Conservation (phyloP, 2,329 filamentous ascomycete species). For the Cladorrhinum sp. region DNA sequence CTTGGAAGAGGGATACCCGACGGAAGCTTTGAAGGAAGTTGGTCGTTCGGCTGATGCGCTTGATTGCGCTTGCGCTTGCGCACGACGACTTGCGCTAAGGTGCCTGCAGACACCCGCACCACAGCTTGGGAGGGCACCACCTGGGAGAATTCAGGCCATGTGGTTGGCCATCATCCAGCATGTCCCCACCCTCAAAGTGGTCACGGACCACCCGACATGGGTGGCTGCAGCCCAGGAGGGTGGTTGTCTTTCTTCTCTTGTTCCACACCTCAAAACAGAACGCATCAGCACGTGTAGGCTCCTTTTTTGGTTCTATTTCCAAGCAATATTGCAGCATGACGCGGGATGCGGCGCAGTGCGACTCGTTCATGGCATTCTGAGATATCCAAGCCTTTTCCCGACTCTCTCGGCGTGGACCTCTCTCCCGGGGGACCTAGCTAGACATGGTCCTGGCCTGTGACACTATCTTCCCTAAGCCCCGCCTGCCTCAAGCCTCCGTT, state of each 20-base stretch:
- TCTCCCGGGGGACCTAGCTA: neutral
- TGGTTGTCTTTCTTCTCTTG: neutral
- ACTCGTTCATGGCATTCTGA: neutral
- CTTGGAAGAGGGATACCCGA: constrained; percentile 2
- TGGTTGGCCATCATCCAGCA: constrained; percentile 14
- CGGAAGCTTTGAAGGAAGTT: constrained; percentile 5
- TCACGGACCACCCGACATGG: constrained; percentile 19
- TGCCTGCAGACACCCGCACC: constrained; percentile 2
- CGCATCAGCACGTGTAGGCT: constrained; percentile 16
- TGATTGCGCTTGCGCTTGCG: constrained; percentile 8
- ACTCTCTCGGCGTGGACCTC: neutral
- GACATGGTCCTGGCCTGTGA: neutral
- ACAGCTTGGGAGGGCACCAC: constrained; percentile 2
- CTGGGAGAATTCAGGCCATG: constrained; percentile 7
- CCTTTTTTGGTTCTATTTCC: constrained; percentile 5
- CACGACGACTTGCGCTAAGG: neutral
- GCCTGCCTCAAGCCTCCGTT: neutral
- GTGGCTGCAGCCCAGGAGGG: constrained; percentile 10
- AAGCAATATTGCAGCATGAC: neutral
- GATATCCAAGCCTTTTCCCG: neutral
- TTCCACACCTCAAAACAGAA: neutral
- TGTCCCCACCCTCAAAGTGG: constrained; percentile 6
- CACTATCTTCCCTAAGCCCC: neutral
- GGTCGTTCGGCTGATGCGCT: constrained; percentile 1
- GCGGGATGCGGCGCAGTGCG: constrained; percentile 10